Evolutionary conservation across 2,329 filamentous ascomycete genomes (phyloP), one percentile per base, ranked within the genome.

Genomic region (Myriangium duriaei): DNA sequence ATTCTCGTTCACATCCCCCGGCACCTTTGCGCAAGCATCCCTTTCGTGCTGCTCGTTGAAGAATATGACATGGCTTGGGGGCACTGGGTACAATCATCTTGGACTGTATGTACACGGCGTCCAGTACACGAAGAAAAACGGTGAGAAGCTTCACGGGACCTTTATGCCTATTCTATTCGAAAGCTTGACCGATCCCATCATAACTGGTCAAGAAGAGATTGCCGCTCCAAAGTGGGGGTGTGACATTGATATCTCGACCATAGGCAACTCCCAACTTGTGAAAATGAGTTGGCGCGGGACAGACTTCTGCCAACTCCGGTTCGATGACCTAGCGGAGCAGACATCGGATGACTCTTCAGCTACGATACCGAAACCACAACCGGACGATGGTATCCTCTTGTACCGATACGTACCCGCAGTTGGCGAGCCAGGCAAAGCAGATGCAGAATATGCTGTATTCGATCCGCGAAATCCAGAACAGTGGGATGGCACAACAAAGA

Each of bases 41-140:
- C 56, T 65, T 37, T 49, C 52, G 0, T 50, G 55, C 13, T 61
- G 59, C 2, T 57, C 59, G 13, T 50, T 65, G 4, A 40, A 39
- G 26, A 64, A 67, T 1, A 65, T 79, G 59, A 61, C 67, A 24
- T 78, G 74, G 72, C 63, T 79, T 0, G 72, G 69, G 4, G 72
- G 73, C 2, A 53, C 57, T 1, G 71, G 73, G 1, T 78, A 78
- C 49, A 64, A 58, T 13, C 65, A 67, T 47, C 57, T 74, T 11
- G 74, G 72, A 0, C 60, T 79, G 1, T 77, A 72, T 48, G 65
- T 79, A 7, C 74, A 79, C 43, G 74, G 70, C 0, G 68, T 78
- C 1, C 54, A 74, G 41, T 75, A 74, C 43, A 60, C 53, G 2
- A 68, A 65, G 44, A 57, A 61, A 2, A 50, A 69, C 37, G 71